phyloP scores from a whole-genome alignment of 2,329 filamentous ascomycete species.

The Cladophialophora yegresii region DNA sequence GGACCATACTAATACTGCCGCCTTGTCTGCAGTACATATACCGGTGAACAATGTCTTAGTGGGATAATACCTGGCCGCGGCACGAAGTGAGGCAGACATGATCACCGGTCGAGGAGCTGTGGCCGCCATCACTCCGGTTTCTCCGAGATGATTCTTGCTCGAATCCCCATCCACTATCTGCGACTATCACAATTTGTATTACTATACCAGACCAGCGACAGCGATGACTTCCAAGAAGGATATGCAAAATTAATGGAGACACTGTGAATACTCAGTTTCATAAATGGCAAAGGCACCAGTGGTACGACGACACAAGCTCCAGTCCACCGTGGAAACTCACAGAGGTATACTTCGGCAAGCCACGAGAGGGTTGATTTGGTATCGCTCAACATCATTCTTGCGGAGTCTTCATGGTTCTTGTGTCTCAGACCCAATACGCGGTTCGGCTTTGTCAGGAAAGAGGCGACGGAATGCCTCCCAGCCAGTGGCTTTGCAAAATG shows the following conservation, averaged over 20 bases:
- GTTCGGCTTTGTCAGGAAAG: neutral
- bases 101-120: neutral
- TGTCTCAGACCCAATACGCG: neutral
- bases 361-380: neutral
- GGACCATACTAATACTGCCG: neutral
- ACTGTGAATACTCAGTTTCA: neutral
- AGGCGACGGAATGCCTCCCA: neutral
- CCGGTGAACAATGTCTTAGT: slow-evolving; percentile 55
- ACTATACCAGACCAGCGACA: neutral
- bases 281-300: neutral
- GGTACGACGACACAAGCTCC: neutral
- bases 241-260: neutral
- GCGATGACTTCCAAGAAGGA: neutral
- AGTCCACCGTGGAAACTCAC: neutral
- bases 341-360: neutral
- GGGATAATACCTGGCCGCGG: slow-evolving; percentile 39
- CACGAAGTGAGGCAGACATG: neutral
- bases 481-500: neutral
- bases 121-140: neutral
- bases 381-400: neutral
- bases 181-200: neutral
- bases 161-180: neutral
- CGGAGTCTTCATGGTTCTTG: neutral
- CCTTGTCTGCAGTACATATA: slow-evolving; percentile 47
- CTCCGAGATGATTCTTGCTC: neutral